A percentile compares a stretch with the other conserved stretches of the same genome.
These are phyloP conservation scores for Fusarium albosuccineum DNA, from an alignment of 2,329 filamentous ascomycete species.

Conservation along the genomic window DNA sequence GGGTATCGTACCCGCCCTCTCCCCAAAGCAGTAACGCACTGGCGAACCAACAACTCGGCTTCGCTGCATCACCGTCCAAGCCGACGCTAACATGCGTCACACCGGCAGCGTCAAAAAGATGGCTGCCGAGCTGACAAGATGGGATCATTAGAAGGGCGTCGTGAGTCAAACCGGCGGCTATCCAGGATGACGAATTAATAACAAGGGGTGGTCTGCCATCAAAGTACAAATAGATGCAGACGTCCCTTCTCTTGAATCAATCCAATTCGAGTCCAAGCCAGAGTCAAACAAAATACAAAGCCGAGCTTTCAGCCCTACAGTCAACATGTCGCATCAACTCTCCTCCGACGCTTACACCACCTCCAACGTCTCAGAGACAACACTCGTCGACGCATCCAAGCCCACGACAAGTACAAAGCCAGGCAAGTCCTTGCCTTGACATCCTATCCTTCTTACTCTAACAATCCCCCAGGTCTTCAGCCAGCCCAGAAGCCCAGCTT, in stretches of 20 bases:
- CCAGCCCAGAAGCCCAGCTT: slow-evolving; percentile 31
- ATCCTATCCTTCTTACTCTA: slow-evolving; percentile 1
- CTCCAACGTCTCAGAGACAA: slow-evolving; percentile 42
- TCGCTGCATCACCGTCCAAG: background rate
- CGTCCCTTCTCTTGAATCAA: slow-evolving; percentile 3
- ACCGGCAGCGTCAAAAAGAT: slow-evolving; percentile 21
- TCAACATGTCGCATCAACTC: slow-evolving; percentile 37
- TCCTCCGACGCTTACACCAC: slow-evolving; percentile 36
- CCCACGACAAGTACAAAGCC: slow-evolving; percentile 30
- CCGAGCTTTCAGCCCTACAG: background rate
- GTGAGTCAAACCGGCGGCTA: slow-evolving; percentile 37
- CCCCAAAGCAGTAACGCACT: too few relatives aligned
- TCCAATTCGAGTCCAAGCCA: slow-evolving; percentile 15
- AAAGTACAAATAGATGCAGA: slow-evolving; percentile 35
- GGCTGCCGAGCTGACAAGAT: slow-evolving; percentile 36
- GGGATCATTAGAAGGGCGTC: slow-evolving; percentile 32
- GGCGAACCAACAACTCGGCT: too few relatives aligned
- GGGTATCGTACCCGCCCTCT: too few relatives aligned
- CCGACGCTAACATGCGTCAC: slow-evolving; percentile 38
- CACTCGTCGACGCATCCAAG: slow-evolving; percentile 41
- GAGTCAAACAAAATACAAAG: background rate
- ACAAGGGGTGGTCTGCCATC: background rate
- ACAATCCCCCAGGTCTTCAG: slow-evolving; percentile 9
- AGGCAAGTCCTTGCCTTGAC: slow-evolving; percentile 14
- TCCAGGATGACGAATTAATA: slow-evolving; percentile 12